Evolutionary conservation across 2,329 filamentous ascomycete genomes (phyloP).

Genomic region (Macroventuria anomochaeta): DNA sequence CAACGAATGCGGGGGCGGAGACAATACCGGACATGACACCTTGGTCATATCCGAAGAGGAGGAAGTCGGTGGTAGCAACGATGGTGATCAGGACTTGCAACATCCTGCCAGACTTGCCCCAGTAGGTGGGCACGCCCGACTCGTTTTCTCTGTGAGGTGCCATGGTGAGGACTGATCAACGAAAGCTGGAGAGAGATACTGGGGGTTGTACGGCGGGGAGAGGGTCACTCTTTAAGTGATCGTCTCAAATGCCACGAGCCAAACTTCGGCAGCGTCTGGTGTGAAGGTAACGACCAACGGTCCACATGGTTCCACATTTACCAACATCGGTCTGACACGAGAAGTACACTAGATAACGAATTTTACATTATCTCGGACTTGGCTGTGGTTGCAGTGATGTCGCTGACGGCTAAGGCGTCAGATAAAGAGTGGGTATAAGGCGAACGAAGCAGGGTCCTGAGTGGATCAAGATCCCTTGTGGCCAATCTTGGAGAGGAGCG

Average conservation of each 20-base stretch:
- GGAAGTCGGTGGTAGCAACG: slow-evolving; percentile 56
- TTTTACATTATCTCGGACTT: slow-evolving; percentile 39
- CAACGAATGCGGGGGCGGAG: slow-evolving; percentile 43
- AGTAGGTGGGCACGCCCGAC: slow-evolving; percentile 38
- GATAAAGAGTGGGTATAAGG: slow-evolving; percentile 38
- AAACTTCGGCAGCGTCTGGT: slow-evolving; percentile 24
- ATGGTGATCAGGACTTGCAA: slow-evolving; percentile 46
- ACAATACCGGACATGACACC: slow-evolving; percentile 53
- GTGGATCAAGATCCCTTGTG: slow-evolving; percentile 30
- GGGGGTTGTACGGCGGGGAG: slow-evolving; percentile 30
- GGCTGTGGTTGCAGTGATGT: slow-evolving; percentile 36
- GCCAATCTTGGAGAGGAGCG: slow-evolving; percentile 33
- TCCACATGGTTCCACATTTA: slow-evolving; percentile 33
- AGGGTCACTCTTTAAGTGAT: slow-evolving; percentile 35
- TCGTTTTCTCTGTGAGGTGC: slow-evolving; percentile 33
- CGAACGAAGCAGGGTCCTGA: slow-evolving; percentile 32
- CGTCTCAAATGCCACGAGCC: slow-evolving; percentile 21
- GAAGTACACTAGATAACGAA: slow-evolving; percentile 39
- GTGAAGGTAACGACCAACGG: slow-evolving; percentile 18
- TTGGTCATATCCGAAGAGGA: slow-evolving; percentile 58
- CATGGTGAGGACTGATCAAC: slow-evolving; percentile 31
- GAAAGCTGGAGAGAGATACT: slow-evolving; percentile 30
- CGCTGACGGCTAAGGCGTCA: slow-evolving; percentile 33
- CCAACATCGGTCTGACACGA: slow-evolving; percentile 31
- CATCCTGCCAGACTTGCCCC: slow-evolving; percentile 38